Evolutionary conservation across 441 rosid species (phyloP).

Genomic region (Daphne laureola): DNA sequence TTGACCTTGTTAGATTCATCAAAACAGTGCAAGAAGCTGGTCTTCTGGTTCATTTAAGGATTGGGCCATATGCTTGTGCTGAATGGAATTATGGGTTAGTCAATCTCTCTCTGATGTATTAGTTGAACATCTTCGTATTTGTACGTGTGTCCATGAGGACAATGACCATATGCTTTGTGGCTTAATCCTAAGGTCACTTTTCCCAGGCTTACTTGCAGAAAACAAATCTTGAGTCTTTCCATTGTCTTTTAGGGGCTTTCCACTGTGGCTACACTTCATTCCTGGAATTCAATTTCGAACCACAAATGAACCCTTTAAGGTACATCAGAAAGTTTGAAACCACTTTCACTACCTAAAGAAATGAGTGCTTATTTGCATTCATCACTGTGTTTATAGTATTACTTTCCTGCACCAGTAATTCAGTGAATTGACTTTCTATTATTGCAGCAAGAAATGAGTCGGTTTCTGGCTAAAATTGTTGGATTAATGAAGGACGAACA

Average conservation of each 20-base stretch:
- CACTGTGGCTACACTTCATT: conserved; percentile 70
- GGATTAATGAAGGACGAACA: conserved; percentile 47
- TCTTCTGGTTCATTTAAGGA: conserved; percentile 57
- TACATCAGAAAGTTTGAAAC: conserved; percentile 5
- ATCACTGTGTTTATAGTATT: not conserved
- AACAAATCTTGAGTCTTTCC: not conserved
- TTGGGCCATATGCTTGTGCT: conserved; percentile 70
- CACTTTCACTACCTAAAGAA: too few relatives aligned
- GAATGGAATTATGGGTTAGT: conserved; percentile 70
- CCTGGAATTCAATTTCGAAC: conserved; percentile 70
- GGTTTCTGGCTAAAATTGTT: conserved; percentile 46
- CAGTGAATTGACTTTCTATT: not conserved
- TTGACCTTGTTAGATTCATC: conserved; percentile 54
- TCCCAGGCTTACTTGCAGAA: not conserved
- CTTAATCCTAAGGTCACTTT: not conserved
- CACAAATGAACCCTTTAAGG: conserved; percentile 41
- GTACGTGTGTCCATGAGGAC: not conserved
- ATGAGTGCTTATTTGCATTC: not conserved
- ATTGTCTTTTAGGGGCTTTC: conserved; percentile 42
- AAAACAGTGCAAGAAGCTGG: conserved; percentile 59
- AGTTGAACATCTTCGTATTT: not conserved
- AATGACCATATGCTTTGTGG: not conserved
- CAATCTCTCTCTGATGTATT: not conserved
- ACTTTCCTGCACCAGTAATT: not conserved
- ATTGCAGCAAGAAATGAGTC: conserved; percentile 46